Base-by-base conservation (phyloP, 2,329 filamentous ascomycete genomes). In the Alternaria panax region DNA sequence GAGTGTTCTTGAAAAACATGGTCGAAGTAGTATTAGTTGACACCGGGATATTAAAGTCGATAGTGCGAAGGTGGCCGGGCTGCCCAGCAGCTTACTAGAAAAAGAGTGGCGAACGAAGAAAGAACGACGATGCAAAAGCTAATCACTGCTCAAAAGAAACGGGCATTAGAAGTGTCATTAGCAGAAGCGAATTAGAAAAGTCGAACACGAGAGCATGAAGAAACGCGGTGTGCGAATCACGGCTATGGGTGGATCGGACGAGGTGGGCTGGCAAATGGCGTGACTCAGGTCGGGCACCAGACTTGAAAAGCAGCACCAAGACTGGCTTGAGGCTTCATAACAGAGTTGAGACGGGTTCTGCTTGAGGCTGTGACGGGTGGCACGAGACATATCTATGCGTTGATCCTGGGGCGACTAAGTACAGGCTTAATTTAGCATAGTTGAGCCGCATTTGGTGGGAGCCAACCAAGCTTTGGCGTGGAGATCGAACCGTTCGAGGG, bases 1-100 rank as follows among this genome's bases (percentile, higher is more conserved):
- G 63, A 66, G 65, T 67, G 34, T 51, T 66, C 53, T 69, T 66
- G 70, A 75, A 70, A 12, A 76, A 63, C 76, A 79, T 79, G 25
- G 58, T 66, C 54, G 58, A 56, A 56, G 48, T 46, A 59, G 61
- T 71, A 77, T 75, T 75, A 77, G 68, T 51, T 65, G 66, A 63
- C 40, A 59, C 57, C 58, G 67, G 54, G 69, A 54, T 72, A 77
- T 78, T 78, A 78, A 76, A 75, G 67, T 67, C 46, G 65, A 54
- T 65, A 66, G 63, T 54, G 59, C 36, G 60, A 70, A 63, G 52
- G 60, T 62, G 40, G 70, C 68, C 62, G 60, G 52, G 73, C 76
- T 76, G 76, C 65, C 67, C 76, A 75, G 76, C 76, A 78, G 76
- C 76, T 65, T 64, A 63, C 57, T 57, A 61, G 68, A 75, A 73